Conservation (phyloP, 768 basidiomycete genomes). For the Roridomyces roridus region DNA sequence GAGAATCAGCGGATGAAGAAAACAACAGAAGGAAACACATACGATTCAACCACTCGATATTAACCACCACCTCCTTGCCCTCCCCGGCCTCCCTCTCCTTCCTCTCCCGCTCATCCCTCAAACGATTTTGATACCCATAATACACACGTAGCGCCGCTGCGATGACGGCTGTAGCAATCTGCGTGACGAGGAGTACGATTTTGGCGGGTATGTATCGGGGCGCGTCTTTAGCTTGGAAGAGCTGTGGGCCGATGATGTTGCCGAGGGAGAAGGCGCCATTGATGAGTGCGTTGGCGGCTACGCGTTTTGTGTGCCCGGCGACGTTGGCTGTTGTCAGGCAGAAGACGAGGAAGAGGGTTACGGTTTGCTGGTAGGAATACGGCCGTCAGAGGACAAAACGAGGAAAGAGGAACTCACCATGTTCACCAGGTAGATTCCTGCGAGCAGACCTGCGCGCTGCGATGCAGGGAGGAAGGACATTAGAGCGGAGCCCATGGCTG, state of each 20-base stretch:
- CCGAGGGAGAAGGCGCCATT: constrained; percentile 21
- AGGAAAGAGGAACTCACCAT: constrained; percentile 5
- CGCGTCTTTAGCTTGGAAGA: constrained; percentile 23
- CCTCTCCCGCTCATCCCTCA: constrained; percentile 1
- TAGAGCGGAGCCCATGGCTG: constrained; percentile 17
- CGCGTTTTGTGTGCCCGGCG: constrained; percentile 25
- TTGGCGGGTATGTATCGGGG: constrained; percentile 24
- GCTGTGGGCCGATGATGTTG: constrained; percentile 23
- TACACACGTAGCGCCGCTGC: constrained; percentile 13
- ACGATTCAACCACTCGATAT: constrained; percentile 21
- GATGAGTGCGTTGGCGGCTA: constrained; percentile 22
- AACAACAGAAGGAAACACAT: background rate
- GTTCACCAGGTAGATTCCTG: constrained; percentile 23
- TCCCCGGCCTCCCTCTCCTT: background rate
- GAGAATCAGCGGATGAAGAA: background rate
- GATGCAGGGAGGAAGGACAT: constrained; percentile 24
- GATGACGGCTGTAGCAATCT: constrained; percentile 4
- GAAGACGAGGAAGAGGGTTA: constrained; percentile 19
- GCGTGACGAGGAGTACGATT: constrained; percentile 15
- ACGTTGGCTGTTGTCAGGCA: constrained; percentile 22
- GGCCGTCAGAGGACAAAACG: background rate
- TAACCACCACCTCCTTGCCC: constrained; percentile 1
- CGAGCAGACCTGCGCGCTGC: constrained; percentile 16
- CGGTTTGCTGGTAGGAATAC: constrained; percentile 7
- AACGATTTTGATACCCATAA: constrained; percentile 17